phyloP scores from a whole-genome alignment of 2,329 filamentous ascomycete genomes.

The Aureobasidium zeae region DNA sequence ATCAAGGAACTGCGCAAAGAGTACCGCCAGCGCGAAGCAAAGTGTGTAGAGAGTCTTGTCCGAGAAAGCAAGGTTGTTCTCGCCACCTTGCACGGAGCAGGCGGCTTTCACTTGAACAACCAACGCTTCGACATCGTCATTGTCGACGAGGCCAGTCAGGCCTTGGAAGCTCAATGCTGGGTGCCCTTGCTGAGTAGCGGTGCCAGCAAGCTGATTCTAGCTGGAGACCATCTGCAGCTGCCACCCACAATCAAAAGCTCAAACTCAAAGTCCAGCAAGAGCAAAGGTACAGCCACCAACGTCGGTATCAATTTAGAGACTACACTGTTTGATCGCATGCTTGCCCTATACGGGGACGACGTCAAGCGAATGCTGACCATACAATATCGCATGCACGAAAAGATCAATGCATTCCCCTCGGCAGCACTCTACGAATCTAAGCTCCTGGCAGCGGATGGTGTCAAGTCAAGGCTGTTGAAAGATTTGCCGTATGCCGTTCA shows the following conservation, averaged over 20 bases:
- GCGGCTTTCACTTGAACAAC: slow-evolving; percentile 69
- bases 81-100: slow-evolving; percentile 85
- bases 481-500: slow-evolving; percentile 69
- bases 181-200: slow-evolving; percentile 66
- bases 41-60: slow-evolving; percentile 69
- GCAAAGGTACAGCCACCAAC: slow-evolving; percentile 26
- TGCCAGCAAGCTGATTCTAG: slow-evolving; percentile 73
- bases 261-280: slow-evolving; percentile 33
- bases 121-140: slow-evolving; percentile 87
- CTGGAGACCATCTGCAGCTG: slow-evolving; percentile 88
- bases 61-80: slow-evolving; percentile 76
- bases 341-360: slow-evolving; percentile 66
- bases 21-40: slow-evolving; percentile 73
- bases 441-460: slow-evolving; percentile 69
- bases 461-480: slow-evolving; percentile 64
- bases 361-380: slow-evolving; percentile 95
- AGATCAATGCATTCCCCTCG: slow-evolving; percentile 91
- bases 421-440: slow-evolving; percentile 75
- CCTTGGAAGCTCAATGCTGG: slow-evolving; percentile 95
- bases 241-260: slow-evolving; percentile 88
- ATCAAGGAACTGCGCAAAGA: slow-evolving; percentile 80
- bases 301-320: slow-evolving; percentile 53
- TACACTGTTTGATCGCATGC: slow-evolving; percentile 86
- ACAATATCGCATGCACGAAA: slow-evolving; percentile 96
- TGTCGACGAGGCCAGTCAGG: slow-evolving; percentile 93